Base-by-base conservation (phyloP, 1,284 basidiomycete genomes). In the Rhodotorula sp. region DNA sequence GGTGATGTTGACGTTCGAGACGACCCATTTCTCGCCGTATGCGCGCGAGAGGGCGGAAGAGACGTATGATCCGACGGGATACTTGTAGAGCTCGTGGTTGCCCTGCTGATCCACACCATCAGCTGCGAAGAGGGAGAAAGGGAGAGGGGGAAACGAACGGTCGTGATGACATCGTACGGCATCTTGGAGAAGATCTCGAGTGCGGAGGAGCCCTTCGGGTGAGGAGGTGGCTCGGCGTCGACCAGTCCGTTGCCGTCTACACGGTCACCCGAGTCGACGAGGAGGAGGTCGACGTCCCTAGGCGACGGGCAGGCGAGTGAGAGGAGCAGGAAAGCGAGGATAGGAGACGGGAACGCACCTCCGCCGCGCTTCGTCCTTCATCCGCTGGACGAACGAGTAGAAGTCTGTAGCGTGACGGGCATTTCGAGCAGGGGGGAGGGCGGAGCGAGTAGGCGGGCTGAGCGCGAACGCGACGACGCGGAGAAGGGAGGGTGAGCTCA, bases 201-300 rank as follows among this genome's bases (percentile, higher is more conserved):
- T 1, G 76, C 76, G 24, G 74, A 71, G 18, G 53, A 69, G 24
- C 71, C 73, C 46, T 73, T 73, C 20, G 62, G 60, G 20, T 65
- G 59, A 10, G 55, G 37, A 0, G 52, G 24, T 0, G 73, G 73
- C 31, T 75, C 71, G 4, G 66, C 77, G 64, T 78, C 77, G 34
- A 76, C 76, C 47, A 78, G 68, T 2, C 77, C 77, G 64, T 78
- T 78, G 30, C 77, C 77, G 62, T 78, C 77, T 7, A 76, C 73
- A 11, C 71, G 64, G 50, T 78, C 77, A 30, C 77, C 77, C 15
- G 65, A 63, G 56, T 78, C 77, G 50, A 78, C 76, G 37, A 78
- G 53, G 11, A 78, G 56, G 3, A 78, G 67, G 62, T 78, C 77
- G 26, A 76, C 76, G 15, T 72, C 75, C 18, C 69, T 66, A 26